Evolutionary conservation across 768 basidiomycete genomes (phyloP), one percentile per base, ranked within the genome.

Genomic region (Lactifluus echinatus): DNA sequence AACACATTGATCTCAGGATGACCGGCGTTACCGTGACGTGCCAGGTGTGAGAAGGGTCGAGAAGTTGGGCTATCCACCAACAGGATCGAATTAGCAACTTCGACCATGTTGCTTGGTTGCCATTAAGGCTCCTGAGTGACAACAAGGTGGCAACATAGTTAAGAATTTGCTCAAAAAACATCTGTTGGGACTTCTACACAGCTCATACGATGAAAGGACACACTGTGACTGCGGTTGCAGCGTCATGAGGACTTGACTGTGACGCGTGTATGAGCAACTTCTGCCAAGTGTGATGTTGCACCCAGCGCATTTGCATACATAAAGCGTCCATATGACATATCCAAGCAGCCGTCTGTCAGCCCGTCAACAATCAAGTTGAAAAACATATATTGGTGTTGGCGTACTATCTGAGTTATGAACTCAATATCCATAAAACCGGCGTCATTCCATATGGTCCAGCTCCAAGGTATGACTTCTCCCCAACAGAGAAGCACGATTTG

Each of bases 391-490:
- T 34, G n/a, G 36, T 31, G 15, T 43, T 19, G 28, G 66, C 76
- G 63, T 63, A 85, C 86, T 57, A 84, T 63, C 46, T 66, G 66
- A 4, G 73, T 67, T 45, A 85, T 72, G 28, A 70, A 70, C 52
- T 84, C 83, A 2, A 76, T 70, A 34, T 80, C 69, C 28, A 76
- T 72, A 37, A 71, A 66, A 21, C 79, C 75, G 56, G 72, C 71
- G 63, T 87, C 85, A 46, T 70, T 66, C 83, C 85, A 89, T 7
- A 76, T 67, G 11, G 66, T 69, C 86, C 88, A 90, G 53, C 73
- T 74, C 86, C 87, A 88, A 1, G 78, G 75, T 2, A 85, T 66
- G 11, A 77, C 69, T 11, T 73, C 61, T 29, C 81, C 79, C 80
- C 82, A 87, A 58, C 70, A 70, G n/a, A 85, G 53, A n/a, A 89